A percentile compares a stretch with the other conserved stretches of the same genome.
These are phyloP conservation scores for Suhomyces bolitotheri DNA, from an alignment of 1,139 yeast genomes.

Conservation along the genomic window DNA sequence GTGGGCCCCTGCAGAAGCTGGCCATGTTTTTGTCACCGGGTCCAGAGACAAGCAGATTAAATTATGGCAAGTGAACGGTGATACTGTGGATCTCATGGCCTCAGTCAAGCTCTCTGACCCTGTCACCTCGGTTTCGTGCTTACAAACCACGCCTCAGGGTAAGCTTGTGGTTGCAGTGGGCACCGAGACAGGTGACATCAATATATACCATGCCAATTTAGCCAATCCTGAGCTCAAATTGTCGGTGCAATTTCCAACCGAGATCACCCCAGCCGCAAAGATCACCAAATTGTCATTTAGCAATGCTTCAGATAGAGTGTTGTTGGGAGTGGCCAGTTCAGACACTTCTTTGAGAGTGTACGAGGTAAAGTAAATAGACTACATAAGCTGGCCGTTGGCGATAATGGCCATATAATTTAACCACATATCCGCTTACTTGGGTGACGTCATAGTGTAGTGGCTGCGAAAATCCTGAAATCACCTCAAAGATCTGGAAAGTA, in stretches of 20 bases:
- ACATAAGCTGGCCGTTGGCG: too few species aligned
- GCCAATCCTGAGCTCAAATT: slow-evolving; percentile 26
- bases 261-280: slow-evolving; percentile 59
- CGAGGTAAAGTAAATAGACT: too few species aligned
- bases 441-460: too few species aligned
- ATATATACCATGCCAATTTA: slow-evolving; percentile 28
- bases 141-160: slow-evolving; percentile 24
- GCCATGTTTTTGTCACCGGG: slow-evolving; percentile 65
- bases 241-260: slow-evolving; percentile 32
- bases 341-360: slow-evolving; percentile 70
- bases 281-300: slow-evolving; percentile 63
- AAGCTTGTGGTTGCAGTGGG: slow-evolving; percentile 61
- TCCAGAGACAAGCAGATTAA: slow-evolving; percentile 84
- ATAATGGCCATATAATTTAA: too few species aligned
- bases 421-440: too few species aligned
- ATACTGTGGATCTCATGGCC: slow-evolving; percentile 29
- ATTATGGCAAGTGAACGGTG: slow-evolving; percentile 55
- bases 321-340: slow-evolving; percentile 65
- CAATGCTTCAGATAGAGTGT: slow-evolving; percentile 20
- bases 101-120: slow-evolving; percentile 51
- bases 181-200: slow-evolving; percentile 57
- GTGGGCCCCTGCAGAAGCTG: slow-evolving; percentile 59
- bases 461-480: too few species aligned
- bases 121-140: slow-evolving; percentile 72
- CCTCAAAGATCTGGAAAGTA: too few species aligned